Conservation (phyloP, 164 flowering plant genomes). For the Dillenia turbinata region DNA sequence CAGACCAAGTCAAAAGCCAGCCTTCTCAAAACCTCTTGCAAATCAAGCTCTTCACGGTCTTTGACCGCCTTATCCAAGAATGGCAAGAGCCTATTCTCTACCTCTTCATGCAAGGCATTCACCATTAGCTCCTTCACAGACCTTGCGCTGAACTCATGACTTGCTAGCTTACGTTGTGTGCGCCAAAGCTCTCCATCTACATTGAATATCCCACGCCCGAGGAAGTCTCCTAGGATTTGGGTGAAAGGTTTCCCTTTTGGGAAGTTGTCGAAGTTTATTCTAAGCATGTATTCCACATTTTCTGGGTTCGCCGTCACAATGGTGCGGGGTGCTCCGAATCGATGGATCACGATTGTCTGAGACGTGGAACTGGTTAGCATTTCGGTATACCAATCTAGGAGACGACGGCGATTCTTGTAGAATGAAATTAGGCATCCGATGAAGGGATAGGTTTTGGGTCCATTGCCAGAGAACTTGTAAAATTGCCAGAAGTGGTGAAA, state of each 20-base stretch:
- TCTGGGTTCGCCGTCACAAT: conserved; percentile 76
- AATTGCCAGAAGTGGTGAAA: too few relatives aligned
- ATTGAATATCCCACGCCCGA: conserved; percentile 84
- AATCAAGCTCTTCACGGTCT: conserved; percentile 24
- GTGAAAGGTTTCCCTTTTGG: conserved; percentile 87
- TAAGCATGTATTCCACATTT: conserved; percentile 79
- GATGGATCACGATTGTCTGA: conserved; percentile 47
- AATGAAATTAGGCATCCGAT: conserved; percentile 66
- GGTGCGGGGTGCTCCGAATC: conserved; percentile 56
- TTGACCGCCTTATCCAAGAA: conserved; percentile 39
- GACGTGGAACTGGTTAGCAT: conserved; percentile 50
- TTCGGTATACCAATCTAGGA: conserved; percentile 78
- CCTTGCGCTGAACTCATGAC: conserved; percentile 62
- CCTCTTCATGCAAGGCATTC: conserved; percentile 39
- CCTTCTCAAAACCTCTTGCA: conserved; percentile 52
- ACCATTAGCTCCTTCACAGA: conserved; percentile 44
- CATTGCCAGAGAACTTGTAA: too few relatives aligned
- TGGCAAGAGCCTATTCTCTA: conserved; percentile 42
- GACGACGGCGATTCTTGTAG: conserved; percentile 48
- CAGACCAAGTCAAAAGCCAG: conserved; percentile 65
- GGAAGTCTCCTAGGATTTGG: conserved; percentile 75
- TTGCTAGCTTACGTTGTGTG: conserved; percentile 62
- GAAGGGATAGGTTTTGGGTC: conserved; percentile 54
- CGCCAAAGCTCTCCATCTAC: conserved; percentile 77
- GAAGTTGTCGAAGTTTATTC: conserved; percentile 62